Percentiles rank a stretch among this genome's conserved stretches.
Conservation (phyloP, 139 green algal species). For the Chlamydomonas urium region DNA sequence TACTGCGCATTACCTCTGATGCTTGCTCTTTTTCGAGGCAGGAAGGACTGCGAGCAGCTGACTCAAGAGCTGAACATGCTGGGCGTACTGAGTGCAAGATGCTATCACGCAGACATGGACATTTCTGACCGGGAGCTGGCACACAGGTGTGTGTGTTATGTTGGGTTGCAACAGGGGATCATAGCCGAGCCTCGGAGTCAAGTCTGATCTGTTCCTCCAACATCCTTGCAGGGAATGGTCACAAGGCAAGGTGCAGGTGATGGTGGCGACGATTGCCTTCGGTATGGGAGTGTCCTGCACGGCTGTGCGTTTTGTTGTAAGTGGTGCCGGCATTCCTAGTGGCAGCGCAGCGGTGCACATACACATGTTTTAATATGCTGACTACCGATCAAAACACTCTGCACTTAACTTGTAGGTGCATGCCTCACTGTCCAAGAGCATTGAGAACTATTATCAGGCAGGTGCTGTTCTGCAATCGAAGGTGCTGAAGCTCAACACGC, state of each 20-base stretch:
- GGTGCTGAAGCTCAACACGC: too few species aligned
- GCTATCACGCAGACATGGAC: conserved; percentile 87
- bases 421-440: conserved; percentile 32
- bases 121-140: conserved; percentile 85
- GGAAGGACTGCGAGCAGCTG: conserved; percentile 44
- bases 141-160: conserved; percentile 78
- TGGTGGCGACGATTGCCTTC: conserved; percentile 87
- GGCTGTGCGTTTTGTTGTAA: conserved; percentile 78
- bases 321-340: conserved; percentile 35
- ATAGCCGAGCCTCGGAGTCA: too few species aligned
- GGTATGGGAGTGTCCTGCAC: conserved; percentile 81
- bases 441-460: conserved; percentile 77
- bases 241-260: conserved; percentile 54
- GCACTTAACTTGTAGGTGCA: conserved; percentile 6
- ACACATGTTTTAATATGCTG: too few species aligned
- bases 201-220: too few species aligned
- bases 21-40: too few species aligned
- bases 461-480: conserved; percentile 5
- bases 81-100: conserved; percentile 41
- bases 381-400: too few species aligned
- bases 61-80: conserved; percentile 33
- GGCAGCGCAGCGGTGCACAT: background rate
- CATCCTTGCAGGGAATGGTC: too few species aligned
- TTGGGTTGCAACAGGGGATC: conserved; percentile 68
- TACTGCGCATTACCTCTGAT: too few species aligned